Conservation (phyloP, 164 flowering plant genomes). For the Chimonanthus praecox region DNA sequence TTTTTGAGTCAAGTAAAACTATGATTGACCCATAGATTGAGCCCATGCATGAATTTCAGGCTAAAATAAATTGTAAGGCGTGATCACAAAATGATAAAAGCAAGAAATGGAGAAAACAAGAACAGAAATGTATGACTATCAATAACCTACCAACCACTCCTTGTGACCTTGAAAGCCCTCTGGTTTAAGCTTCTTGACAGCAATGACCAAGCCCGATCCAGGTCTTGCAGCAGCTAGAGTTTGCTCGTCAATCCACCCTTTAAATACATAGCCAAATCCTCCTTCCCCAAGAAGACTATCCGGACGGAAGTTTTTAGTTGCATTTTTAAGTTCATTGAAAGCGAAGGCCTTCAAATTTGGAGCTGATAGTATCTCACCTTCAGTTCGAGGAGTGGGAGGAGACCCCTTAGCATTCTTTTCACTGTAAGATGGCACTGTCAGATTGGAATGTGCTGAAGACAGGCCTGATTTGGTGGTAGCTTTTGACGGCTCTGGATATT, state of each 20-base stretch:
- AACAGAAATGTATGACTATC: not conserved
- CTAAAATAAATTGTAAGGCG: not conserved
- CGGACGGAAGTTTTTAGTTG: conserved; percentile 50
- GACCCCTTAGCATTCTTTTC: conserved; percentile 14
- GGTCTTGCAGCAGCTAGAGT: conserved; percentile 35
- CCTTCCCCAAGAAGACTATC: conserved; percentile 61
- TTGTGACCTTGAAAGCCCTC: conserved; percentile 66
- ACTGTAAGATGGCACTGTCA: conserved; percentile 11
- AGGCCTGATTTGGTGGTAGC: not conserved
- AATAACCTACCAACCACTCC: conserved; percentile 59
- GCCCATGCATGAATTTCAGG: not conserved
- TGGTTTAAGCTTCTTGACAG: conserved; percentile 63
- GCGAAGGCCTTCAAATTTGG: conserved; percentile 48
- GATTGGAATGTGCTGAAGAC: conserved; percentile 9
- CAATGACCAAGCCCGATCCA: conserved; percentile 46
- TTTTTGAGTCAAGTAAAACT: not conserved
- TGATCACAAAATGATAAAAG: not conserved
- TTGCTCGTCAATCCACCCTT: conserved; percentile 58
- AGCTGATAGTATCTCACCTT: conserved; percentile 43
- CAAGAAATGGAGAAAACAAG: not conserved
- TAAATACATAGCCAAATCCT: conserved; percentile 59
- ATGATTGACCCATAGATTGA: not conserved
- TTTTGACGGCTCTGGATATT: conserved; percentile 1
- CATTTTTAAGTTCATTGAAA: conserved; percentile 38
- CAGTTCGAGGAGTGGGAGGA: conserved; percentile 42